Conservation (phyloP, 805 yeast species). For the Cyberlindnera maclurae region DNA sequence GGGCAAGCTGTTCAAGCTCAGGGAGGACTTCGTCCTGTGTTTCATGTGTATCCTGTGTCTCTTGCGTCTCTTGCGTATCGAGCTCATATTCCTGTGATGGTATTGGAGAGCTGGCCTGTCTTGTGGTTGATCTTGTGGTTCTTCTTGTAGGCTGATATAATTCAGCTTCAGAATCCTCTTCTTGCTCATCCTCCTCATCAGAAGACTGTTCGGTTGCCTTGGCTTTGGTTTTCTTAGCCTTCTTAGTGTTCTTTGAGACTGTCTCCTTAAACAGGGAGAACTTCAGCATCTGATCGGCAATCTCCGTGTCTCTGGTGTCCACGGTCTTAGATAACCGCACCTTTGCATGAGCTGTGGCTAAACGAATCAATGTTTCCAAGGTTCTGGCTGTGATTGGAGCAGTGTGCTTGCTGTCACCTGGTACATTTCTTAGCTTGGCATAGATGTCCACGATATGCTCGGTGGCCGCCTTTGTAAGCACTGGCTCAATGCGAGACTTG, state of each 20-base stretch:
- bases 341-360: slow-evolving; percentile 94
- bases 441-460: slow-evolving; percentile 76
- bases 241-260: slow-evolving; percentile 20
- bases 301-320: slow-evolving; percentile 69
- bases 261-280: slow-evolving; percentile 82
- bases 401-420: slow-evolving; percentile 59
- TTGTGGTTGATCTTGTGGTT: background rate
- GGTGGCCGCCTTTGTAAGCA: slow-evolving; percentile 67
- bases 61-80: background rate
- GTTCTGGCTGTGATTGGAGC: slow-evolving; percentile 99
- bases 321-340: slow-evolving; percentile 77
- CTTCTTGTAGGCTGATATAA: background rate
- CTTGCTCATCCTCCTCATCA: slow-evolving; percentile 1
- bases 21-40: slow-evolving; percentile 2
- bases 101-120: background rate
- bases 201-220: background rate
- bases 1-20: background rate
- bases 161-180: background rate
- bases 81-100: slow-evolving; percentile 12
- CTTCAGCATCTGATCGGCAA: slow-evolving; percentile 79
- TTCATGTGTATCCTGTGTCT: slow-evolving; percentile 9
- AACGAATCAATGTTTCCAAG: slow-evolving; percentile 87
- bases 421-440: slow-evolving; percentile 74
- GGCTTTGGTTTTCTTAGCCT: background rate
- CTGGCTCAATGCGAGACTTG: slow-evolving; percentile 79